A percentile compares a stretch with the other conserved stretches of the same genome.
Conservation (phyloP, 148 eudicot genomes). For the Persicaria tinctoria region DNA sequence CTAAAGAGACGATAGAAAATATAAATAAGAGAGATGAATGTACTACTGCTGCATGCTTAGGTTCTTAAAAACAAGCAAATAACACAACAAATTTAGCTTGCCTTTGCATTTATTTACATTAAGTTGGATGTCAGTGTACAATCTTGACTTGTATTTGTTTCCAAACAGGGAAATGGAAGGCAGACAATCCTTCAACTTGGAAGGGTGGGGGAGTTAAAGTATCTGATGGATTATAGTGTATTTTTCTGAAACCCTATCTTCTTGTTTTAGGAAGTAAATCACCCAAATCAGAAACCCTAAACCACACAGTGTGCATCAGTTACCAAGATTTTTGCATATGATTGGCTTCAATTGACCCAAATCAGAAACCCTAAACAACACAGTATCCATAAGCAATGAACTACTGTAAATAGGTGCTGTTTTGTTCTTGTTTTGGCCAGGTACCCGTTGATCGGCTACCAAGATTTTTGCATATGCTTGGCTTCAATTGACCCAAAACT, state of each 20-base stretch:
- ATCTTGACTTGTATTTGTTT: slow-evolving; percentile 5
- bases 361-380: background rate
- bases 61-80: too few species aligned
- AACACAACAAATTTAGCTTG: too few species aligned
- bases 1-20: too few species aligned
- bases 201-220: slow-evolving; percentile 58
- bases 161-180: slow-evolving; percentile 47
- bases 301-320: too few species aligned
- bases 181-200: slow-evolving; percentile 83
- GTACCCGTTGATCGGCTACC: slow-evolving; percentile 84
- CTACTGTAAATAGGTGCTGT: background rate
- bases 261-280: background rate
- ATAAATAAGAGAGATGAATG: too few species aligned
- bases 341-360: too few species aligned
- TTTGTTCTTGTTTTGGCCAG: slow-evolving; percentile 29
- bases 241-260: background rate
- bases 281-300: background rate
- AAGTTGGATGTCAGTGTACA: background rate
- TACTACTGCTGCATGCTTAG: too few species aligned
- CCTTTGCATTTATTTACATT: too few species aligned
- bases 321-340: too few species aligned
- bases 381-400: background rate
- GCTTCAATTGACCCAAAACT: slow-evolving; percentile 90
- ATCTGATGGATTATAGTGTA: slow-evolving; percentile 78
- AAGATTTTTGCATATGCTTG: slow-evolving; percentile 88